These are phyloP conservation scores for Saturnispora galanensis DNA, from an alignment of 805 yeast species.

Conservation along the genomic window DNA sequence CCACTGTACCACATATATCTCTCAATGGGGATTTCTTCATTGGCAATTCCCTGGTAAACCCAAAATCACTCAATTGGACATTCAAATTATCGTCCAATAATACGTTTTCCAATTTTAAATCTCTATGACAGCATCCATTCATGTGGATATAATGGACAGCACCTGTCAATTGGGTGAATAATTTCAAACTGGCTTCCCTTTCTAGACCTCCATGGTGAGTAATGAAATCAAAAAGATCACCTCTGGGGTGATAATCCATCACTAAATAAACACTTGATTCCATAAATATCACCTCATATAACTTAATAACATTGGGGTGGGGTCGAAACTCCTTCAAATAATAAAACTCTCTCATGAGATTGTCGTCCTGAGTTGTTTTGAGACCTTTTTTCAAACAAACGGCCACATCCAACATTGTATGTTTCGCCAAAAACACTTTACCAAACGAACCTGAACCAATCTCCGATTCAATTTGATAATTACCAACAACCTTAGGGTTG, in stretches of 20 bases:
- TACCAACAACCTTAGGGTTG: conserved; percentile 63
- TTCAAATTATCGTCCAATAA: conserved; percentile 47
- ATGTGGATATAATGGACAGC: conserved; percentile 74
- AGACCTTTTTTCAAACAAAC: conserved; percentile 77
- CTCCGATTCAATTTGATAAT: conserved; percentile 59
- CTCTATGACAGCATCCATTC: conserved; percentile 81
- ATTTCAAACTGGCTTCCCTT: conserved; percentile 36
- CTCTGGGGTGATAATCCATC: conserved; percentile 80
- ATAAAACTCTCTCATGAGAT: conserved; percentile 81
- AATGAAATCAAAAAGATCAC: conserved; percentile 62
- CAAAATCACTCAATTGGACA: conserved; percentile 83
- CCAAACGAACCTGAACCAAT: conserved; percentile 94
- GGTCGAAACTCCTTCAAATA: conserved; percentile 68
- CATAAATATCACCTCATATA: conserved; percentile 79
- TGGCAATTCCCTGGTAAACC: conserved; percentile 73
- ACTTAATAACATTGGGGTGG: conserved; percentile 73
- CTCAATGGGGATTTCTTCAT: conserved; percentile 36
- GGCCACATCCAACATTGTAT: conserved; percentile 59
- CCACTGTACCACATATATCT: conserved; percentile 89
- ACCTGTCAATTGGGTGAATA: conserved; percentile 58
- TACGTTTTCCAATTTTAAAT: conserved; percentile 89
- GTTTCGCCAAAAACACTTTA: conserved; percentile 77
- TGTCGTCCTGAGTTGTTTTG: conserved; percentile 49
- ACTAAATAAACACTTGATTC: conserved; percentile 79
- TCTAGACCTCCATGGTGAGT: conserved; percentile 43